Conservation (phyloP, 768 basidiomycete species). For the Naganishia friedmannii region DNA sequence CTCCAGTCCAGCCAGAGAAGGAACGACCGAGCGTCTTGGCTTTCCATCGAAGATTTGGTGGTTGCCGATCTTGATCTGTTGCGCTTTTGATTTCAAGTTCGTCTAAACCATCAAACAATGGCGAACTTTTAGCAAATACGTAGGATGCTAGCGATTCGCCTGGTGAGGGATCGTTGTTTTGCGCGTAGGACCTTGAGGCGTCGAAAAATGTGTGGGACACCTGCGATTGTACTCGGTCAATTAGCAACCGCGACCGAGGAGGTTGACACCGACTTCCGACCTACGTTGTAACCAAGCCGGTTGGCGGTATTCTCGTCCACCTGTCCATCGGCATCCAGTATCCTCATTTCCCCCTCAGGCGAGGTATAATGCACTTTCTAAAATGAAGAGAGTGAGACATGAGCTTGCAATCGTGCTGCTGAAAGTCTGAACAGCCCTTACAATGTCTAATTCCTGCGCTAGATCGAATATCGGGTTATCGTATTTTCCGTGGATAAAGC, state of each 20-base stretch:
- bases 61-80: neutral
- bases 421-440: neutral
- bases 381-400: neutral
- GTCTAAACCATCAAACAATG: conserved; percentile 15
- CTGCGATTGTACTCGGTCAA: neutral
- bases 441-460: conserved; percentile 26
- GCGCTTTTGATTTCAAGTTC: neutral
- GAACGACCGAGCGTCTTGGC: conserved; percentile 16
- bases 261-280: no score
- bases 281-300: neutral
- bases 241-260: neutral
- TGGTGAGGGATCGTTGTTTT: conserved; percentile 14
- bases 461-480: conserved; percentile 33
- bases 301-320: neutral
- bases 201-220: conserved; percentile 7
- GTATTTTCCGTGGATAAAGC: conserved; percentile 27
- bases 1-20: conserved; percentile 35
- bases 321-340: conserved; percentile 15
- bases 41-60: neutral
- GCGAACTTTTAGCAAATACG: conserved; percentile 17
- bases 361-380: conserved; percentile 18
- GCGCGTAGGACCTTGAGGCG: conserved; percentile 11
- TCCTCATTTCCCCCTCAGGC: conserved; percentile 3
- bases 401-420: neutral
- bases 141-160: conserved; percentile 17